Conservation (phyloP, 495 filamentous ascomycete genomes). For the Podospora pseudocomata region DNA sequence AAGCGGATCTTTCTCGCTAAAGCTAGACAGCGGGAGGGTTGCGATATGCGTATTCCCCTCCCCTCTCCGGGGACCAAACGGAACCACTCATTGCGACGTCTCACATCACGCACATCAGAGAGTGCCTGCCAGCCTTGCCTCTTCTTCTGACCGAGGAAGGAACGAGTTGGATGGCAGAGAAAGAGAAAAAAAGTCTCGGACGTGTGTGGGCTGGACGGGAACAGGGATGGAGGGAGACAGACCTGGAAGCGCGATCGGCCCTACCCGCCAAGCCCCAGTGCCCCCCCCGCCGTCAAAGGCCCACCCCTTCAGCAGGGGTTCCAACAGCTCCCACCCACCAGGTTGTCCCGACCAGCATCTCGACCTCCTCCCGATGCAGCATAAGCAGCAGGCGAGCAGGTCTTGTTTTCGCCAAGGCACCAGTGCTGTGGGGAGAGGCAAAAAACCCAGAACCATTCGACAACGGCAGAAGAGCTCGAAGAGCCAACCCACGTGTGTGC, state of each 20-base stretch:
- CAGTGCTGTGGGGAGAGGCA: neutral
- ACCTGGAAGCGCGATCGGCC: neutral
- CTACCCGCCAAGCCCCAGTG: slow-evolving; percentile 2
- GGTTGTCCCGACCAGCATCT: slow-evolving; percentile 5
- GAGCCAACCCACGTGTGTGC: slow-evolving; percentile 9
- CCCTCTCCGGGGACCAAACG: neutral
- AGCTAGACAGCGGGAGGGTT: neutral
- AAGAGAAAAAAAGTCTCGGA: too few relatives aligned
- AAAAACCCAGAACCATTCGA: neutral
- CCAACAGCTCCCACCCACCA: neutral
- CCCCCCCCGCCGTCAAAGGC: neutral
- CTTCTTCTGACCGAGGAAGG: neutral
- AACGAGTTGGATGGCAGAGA: neutral
- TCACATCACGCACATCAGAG: slow-evolving; percentile 1
- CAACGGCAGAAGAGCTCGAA: neutral
- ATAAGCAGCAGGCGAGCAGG: neutral
- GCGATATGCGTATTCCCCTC: neutral
- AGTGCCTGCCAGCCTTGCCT: neutral
- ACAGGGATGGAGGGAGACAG: too few relatives aligned
- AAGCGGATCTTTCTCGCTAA: neutral
- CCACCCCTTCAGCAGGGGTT: neutral
- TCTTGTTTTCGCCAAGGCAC: slow-evolving; percentile 9
- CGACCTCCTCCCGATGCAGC: neutral
- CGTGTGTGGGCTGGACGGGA: neutral
- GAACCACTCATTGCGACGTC: neutral